Percentiles rank a stretch among this genome's conserved stretches.
phyloP scores from a whole-genome alignment of 2,329 filamentous ascomycete genomes.

The Fonsecaea pugnacius region DNA sequence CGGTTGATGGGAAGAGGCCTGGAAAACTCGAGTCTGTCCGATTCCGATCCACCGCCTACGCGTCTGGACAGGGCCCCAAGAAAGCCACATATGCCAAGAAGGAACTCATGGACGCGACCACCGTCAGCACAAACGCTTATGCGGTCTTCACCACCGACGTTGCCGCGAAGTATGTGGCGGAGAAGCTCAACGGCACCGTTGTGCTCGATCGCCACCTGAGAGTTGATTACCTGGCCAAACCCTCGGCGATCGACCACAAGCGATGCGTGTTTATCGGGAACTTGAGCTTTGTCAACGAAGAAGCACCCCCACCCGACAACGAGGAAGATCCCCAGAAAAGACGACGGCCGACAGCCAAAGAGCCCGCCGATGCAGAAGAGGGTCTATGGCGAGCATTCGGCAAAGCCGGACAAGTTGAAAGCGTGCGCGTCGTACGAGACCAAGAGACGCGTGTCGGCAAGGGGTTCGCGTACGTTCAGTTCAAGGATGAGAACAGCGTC shows the following conservation, averaged over 20 bases:
- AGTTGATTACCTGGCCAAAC: conserved; percentile 89
- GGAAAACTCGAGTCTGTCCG: conserved; percentile 88
- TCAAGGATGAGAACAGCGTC: conserved; percentile 84
- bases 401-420: conserved; percentile 82
- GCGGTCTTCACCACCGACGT: conserved; percentile 78
- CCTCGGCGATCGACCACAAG: conserved; percentile 77
- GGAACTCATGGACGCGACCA: conserved; percentile 86
- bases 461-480: conserved; percentile 97
- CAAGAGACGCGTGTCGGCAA: conserved; percentile 90
- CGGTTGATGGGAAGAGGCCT: conserved; percentile 54
- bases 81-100: conserved; percentile 93
- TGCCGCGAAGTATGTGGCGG: conserved; percentile 75
- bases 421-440: conserved; percentile 88
- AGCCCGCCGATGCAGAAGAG: conserved; percentile 86
- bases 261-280: conserved; percentile 97
- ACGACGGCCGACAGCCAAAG: conserved; percentile 71
- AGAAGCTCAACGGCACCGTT: conserved; percentile 79
- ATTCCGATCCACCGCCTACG: conserved; percentile 90
- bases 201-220: conserved; percentile 86
- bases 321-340: conserved; percentile 68
- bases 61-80: conserved; percentile 77
- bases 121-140: conserved; percentile 92
- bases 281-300: conserved; percentile 92
- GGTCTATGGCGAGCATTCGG: conserved; percentile 84
- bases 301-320: conserved; percentile 60